Base-by-base conservation (phyloP, 1,139 yeast genomes). In the Scheffersomyces illinoinensis region DNA sequence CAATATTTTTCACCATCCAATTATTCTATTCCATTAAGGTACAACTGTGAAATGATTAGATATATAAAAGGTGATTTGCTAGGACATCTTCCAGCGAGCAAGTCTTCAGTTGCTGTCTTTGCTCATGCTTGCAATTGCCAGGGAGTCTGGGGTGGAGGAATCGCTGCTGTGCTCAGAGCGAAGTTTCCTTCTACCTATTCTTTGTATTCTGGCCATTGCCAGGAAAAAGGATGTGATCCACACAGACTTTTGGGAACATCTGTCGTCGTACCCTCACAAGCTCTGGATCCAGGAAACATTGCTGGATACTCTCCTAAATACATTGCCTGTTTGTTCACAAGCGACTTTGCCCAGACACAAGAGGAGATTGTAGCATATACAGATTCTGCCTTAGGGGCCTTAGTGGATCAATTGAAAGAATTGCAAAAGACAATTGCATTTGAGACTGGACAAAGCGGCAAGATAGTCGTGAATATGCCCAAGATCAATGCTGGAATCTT, bases 121-220 rank as follows among this genome's bases (percentile, higher is more conserved):
- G 89, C 88, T 1, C 97, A 91, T 69, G 88, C 97, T 0, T 91
- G 97, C 68, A 91, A 91, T 68, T 87, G 93, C 57, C 77, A 81
- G 47, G 97, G 97, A 0, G 69, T 81, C 0, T 91, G 97, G 97
- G 96, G 96, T 4, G 95, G 91, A 0, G 97, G 97, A 0, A 85
- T 91, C 2, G 95, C 93, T 0, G 77, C 77, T 1, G 77, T 72
- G 8, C 86, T 90, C 68, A 77, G 77, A 47, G 62, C 65, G 39
- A 69, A 76, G 57, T 89, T 77, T 68, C 91, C 91, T 1, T 67
- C 75, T 58, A 68, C 91, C 1, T 87, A 82, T 64, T 63, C 68
- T 52, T 58, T 64, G 10, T 88, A 90, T 69, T 72, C 72, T 18
- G 66, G 75, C 0, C 83, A 85, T 66, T 89, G 95, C 68, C 60